These are phyloP conservation scores for Termitomyces sp. DNA, from an alignment of 768 basidiomycete genomes.

Conservation along the genomic window DNA sequence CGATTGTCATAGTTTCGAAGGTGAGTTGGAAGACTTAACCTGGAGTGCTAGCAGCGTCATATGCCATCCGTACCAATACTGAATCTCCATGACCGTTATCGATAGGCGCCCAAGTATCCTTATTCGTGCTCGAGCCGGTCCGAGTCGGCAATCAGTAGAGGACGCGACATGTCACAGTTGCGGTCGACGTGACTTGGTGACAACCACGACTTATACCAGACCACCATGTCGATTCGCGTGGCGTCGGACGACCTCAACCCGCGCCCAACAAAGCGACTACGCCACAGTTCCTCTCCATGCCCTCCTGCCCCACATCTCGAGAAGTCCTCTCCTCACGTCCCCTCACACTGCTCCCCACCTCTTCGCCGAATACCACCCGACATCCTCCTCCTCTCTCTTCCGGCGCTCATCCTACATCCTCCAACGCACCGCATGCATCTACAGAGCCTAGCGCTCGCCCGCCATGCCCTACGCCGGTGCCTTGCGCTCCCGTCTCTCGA, in stretches of 20 bases:
- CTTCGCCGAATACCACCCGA: slow-evolving; percentile 26
- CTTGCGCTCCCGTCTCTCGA: slow-evolving; percentile 46
- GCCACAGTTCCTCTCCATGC: slow-evolving; percentile 13
- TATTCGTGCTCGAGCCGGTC: too few relatives aligned
- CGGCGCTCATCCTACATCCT: slow-evolving; percentile 58
- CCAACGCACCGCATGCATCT: slow-evolving; percentile 56
- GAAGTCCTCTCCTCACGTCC: neutral
- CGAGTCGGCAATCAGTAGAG: too few relatives aligned
- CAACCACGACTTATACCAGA: neutral
- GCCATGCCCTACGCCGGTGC: slow-evolving; percentile 54
- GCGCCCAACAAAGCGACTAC: slow-evolving; percentile 31
- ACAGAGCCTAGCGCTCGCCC: slow-evolving; percentile 51
- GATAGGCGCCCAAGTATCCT: too few relatives aligned
- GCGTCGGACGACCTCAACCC: slow-evolving; percentile 19
- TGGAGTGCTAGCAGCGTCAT: too few relatives aligned
- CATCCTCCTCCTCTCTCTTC: slow-evolving; percentile 57
- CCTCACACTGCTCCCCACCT: neutral
- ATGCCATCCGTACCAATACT: too few relatives aligned
- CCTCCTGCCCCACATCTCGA: too few relatives aligned
- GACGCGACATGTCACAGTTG: neutral
- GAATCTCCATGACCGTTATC: too few relatives aligned
- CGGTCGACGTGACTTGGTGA: slow-evolving; percentile 1
- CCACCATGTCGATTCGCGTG: neutral
- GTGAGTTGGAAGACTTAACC: too few relatives aligned
- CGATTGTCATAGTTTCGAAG: too few relatives aligned